Percentiles rank a stretch among this genome's conserved stretches.
Evolutionary conservation across 805 yeast genomes (phyloP).

Genomic region (Candida arabinofermentans): DNA sequence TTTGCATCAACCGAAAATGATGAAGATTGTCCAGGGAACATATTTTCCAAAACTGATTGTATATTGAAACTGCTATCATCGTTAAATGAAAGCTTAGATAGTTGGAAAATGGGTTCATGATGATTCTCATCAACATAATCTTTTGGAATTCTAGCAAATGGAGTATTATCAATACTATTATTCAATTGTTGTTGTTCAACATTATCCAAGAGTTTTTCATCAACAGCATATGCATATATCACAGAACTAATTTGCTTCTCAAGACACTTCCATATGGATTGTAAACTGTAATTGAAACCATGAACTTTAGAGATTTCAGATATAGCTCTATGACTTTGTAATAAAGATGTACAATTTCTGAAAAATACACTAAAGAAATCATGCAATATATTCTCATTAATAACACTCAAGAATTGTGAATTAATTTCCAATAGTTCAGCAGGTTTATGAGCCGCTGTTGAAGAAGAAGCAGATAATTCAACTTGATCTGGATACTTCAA

Average conservation of each 20-base stretch:
- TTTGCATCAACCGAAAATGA: conserved; percentile 16
- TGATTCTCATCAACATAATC: conserved; percentile 15
- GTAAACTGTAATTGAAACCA: conserved; percentile 21
- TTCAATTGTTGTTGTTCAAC: conserved; percentile 15
- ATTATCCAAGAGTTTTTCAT: conserved; percentile 27
- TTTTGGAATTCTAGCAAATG: conserved; percentile 22
- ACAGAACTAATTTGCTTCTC: conserved; percentile 38
- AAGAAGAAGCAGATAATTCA: conserved; percentile 14
- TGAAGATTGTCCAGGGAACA: conserved; percentile 59
- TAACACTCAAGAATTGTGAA: conserved; percentile 20
- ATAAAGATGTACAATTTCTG: conserved; percentile 52
- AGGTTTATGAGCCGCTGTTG: conserved; percentile 1
- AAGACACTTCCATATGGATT: conserved; percentile 40
- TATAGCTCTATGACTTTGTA: conserved; percentile 69
- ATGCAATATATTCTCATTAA: conserved; percentile 45
- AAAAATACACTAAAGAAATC: conserved; percentile 73
- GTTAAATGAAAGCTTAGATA: conserved; percentile 28
- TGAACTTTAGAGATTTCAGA: conserved; percentile 45
- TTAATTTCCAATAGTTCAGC: conserved; percentile 9
- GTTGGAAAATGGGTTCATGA: conserved; percentile 33
- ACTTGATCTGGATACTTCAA: conserved; percentile 41
- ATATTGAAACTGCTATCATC: conserved; percentile 34
- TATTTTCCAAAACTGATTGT: conserved; percentile 46
- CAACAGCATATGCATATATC: conserved; percentile 35
- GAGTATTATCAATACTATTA: conserved; percentile 12